A percentile compares a stretch with the other conserved stretches of the same genome.
These are phyloP conservation scores for Pisolithus orientalis DNA, from an alignment of 768 basidiomycete species.

Conservation along the genomic window DNA sequence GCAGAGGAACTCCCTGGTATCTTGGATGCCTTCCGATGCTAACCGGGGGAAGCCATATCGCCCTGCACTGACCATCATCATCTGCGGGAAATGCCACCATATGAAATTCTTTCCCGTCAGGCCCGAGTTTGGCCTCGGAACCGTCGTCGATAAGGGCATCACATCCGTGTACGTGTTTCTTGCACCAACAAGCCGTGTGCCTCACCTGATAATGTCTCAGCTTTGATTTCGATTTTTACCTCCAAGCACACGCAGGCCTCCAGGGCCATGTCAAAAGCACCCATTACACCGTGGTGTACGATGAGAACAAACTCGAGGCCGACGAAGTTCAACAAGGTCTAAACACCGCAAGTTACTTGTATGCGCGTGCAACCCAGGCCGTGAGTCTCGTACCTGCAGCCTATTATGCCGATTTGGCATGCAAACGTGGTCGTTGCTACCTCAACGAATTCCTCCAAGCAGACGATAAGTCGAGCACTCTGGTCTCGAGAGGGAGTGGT, in stretches of 20 bases:
- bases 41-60: slow-evolving; percentile 39
- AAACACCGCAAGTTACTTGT: slow-evolving; percentile 64
- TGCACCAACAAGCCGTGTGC: slow-evolving; percentile 6
- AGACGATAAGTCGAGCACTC: slow-evolving; percentile 42
- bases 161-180: slow-evolving; percentile 49
- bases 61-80: slow-evolving; percentile 63
- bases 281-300: slow-evolving; percentile 76
- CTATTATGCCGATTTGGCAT: slow-evolving; percentile 78
- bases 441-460: slow-evolving; percentile 62
- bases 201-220: slow-evolving; percentile 20
- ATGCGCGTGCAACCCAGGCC: slow-evolving; percentile 77
- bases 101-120: slow-evolving; percentile 54
- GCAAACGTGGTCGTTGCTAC: slow-evolving; percentile 73
- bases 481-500: slow-evolving; percentile 28
- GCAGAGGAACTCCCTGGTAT: slow-evolving; percentile 58
- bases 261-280: slow-evolving; percentile 69
- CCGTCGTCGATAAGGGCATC: slow-evolving; percentile 74
- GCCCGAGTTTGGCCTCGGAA: slow-evolving; percentile 54
- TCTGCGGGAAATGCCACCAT: slow-evolving; percentile 71
- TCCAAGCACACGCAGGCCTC: slow-evolving; percentile 70
- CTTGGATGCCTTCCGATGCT: slow-evolving; percentile 46
- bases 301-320: slow-evolving; percentile 63
- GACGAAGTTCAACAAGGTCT: slow-evolving; percentile 73
- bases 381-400: slow-evolving; percentile 78
- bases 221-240: slow-evolving; percentile 61